Conservation (phyloP, 2,329 filamentous ascomycete species). For the Cryphonectria radicalis region DNA sequence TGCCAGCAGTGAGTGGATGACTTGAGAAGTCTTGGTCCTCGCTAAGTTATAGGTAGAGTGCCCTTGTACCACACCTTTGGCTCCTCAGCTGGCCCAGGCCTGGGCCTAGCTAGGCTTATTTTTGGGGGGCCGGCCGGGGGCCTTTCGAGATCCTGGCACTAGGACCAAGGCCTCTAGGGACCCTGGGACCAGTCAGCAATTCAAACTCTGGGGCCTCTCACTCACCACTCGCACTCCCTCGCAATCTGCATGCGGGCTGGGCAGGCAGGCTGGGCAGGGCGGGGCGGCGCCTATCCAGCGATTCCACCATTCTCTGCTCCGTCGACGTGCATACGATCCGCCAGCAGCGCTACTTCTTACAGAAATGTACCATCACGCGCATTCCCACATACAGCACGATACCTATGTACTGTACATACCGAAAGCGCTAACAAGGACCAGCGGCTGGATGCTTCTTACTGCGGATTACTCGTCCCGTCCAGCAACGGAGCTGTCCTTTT, state of each 20-base stretch:
- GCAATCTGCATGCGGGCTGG: slow-evolving; percentile 8
- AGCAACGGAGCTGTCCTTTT: slow-evolving; percentile 12
- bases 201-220: slow-evolving; percentile 9
- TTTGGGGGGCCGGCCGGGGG: not conserved
- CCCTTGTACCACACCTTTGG: not conserved
- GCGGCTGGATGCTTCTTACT: slow-evolving; percentile 2
- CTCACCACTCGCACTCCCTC: not conserved
- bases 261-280: not conserved
- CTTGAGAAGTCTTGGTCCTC: too few species aligned
- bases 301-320: not conserved
- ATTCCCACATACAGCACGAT: slow-evolving; percentile 1
- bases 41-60: not conserved
- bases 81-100: not conserved
- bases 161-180: slow-evolving; percentile 2
- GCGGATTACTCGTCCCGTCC: slow-evolving; percentile 21
- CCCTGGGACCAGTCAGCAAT: slow-evolving; percentile 4
- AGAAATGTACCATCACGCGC: slow-evolving; percentile 5
- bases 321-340: slow-evolving; percentile 8
- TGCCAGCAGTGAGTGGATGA: not conserved
- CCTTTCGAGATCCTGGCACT: not conserved
- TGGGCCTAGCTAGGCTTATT: not conserved
- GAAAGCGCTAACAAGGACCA: slow-evolving; percentile 6
- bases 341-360: not conserved
- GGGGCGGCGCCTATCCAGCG: slow-evolving; percentile 1
- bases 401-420: not conserved